Evolutionary conservation across 2,329 filamentous ascomycete species (phyloP), one percentile per base, ranked within the genome.

Genomic region (Colletotrichum spinosum): DNA sequence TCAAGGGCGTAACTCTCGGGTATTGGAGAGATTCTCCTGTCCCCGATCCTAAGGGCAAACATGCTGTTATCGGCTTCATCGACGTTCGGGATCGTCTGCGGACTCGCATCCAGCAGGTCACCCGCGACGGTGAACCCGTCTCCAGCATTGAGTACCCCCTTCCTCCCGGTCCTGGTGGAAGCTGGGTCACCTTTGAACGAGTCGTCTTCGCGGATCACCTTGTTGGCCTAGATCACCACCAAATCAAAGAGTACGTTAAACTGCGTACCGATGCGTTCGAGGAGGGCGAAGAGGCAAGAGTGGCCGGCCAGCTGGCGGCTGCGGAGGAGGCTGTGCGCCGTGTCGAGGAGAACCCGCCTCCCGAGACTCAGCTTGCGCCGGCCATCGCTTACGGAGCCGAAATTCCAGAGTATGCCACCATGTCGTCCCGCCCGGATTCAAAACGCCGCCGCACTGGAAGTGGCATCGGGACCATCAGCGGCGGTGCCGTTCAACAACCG

Each of bases 181-280:
- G 86, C 72, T 90, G 87, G 87, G 86, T 89, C 33, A 89, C 86
- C 0, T 89, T 89, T 69, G 84, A 88, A 62, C 80, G 85, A 17
- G 81, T 89, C 37, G 82, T 88, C 25, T 89, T 90, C 70, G 83
- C 85, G 2, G 73, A 82, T 8, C 86, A 88, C 62, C 82, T 90
- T 0, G 77, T 85, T 12, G 81, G 82, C 2, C 76, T 88, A 5
- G 83, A 86, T 55, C 83, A 88, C 52, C 80, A 84, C 35, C 82
- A 88, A 38, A 75, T 90, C 38, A 90, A 90, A 70, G 87, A 90
- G 70, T 90, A 87, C 62, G 86, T 89, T 54, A 86, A 86, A 67
- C 75, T 88, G 34, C 82, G 85, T 6, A 74, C 78, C 1, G 82
- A 83, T 2, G 63, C 65, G 1, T 69, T 68, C 0, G 74, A 79